Evolutionary conservation across 176 grass and related monocot genomes (phyloP), one percentile per base, ranked within the genome.

Genomic region (Musa troglodytarum): DNA sequence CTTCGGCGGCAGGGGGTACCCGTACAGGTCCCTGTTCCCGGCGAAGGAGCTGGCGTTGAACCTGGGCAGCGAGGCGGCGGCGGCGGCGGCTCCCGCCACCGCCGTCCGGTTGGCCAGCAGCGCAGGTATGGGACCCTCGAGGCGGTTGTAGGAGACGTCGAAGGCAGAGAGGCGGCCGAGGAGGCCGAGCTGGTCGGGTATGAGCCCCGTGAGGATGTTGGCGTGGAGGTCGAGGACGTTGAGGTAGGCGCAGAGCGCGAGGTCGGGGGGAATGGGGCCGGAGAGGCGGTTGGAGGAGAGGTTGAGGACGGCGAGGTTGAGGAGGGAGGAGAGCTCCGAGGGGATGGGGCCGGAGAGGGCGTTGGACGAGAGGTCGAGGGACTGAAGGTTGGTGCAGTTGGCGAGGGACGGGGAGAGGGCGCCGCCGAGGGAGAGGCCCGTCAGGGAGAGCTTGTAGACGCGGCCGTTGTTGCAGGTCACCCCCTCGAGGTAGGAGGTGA

Each of bases 301-400:
- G 69, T 71, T 71, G 69, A 71, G 69, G 43, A 71, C 69, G 69
- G 69, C 69, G 34, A 71, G 69, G 69, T 71, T 71, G 69, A 71
- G 69, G 49, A 71, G 69, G 69, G 69, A 71, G 34, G 69, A 71
- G 49, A 71, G 29, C 49, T 71, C 69, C 49, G 69, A 49, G 9
- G 69, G 69, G 34, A 71, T 71, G 69, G 49, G 21, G 15, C 69
- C 69, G 49, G 69, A 10, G 16, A 71, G 69, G 49, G 43, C 49
- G 49, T 71, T 71, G 69, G 69, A 71, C 19, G 69, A 71, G 69
- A 71, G 69, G 69, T 71, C 69, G 34, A 71, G 69, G 12, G 69
- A 71, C 49, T 71, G 69, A 49, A 71, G 69, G 20, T 71, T 71
- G 69, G 69, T 71, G 34, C 69, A 71, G 69, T 71, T 71, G 49